Evolutionary conservation across 1,284 basidiomycete genomes (phyloP), one percentile per base, ranked within the genome.

Genomic region (Leccinum solheimii): DNA sequence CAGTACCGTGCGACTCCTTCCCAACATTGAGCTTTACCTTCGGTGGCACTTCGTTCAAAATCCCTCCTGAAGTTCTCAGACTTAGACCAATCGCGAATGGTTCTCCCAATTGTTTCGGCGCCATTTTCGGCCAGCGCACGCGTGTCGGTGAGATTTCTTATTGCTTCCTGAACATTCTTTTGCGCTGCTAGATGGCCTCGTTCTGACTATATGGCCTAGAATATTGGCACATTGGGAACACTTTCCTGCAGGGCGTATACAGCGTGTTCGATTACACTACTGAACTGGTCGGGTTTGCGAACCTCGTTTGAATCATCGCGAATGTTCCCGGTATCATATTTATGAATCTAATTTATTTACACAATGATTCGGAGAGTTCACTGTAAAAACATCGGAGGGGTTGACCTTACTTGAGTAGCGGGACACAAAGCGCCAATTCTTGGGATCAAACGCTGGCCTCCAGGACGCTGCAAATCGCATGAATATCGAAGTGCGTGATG

Each of bases 401-500:
- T 40, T 40, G 38, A 40, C 8, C 38, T 9, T 9, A 40, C 16
- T 40, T 40, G 8, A 40, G 38, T n/a, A 40, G 3, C 80, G 83
- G n/a, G 78, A 82, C 9, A 90, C 92, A 69, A 83, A 81, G 69
- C 77, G 76, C 40, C 77, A 80, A 59, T 77, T 91, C 8, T 69
- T 88, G 30, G 87, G 83, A 40, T 40, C 53, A 71, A 91, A 88
- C 58, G 86, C 83, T 8, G 81, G 83, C 32, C 80, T 92, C 27
- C 86, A 89, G 68, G 86, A 90, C 66, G 82, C 86, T 5, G 80
- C 90, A 0, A 84, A 82, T 61, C 83, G 84, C 8, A 78, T 92
- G 66, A 86, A 88, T 66, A 72, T 72, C 5, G 14, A 38, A 38
- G 36, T 38, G 36, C 36, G 36, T 8, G 7, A 38, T 38, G 36